A percentile compares a stretch with the other conserved stretches of the same genome.
phyloP scores from a whole-genome alignment of 177 flowering plant genomes.

The Vitis hybrid region DNA sequence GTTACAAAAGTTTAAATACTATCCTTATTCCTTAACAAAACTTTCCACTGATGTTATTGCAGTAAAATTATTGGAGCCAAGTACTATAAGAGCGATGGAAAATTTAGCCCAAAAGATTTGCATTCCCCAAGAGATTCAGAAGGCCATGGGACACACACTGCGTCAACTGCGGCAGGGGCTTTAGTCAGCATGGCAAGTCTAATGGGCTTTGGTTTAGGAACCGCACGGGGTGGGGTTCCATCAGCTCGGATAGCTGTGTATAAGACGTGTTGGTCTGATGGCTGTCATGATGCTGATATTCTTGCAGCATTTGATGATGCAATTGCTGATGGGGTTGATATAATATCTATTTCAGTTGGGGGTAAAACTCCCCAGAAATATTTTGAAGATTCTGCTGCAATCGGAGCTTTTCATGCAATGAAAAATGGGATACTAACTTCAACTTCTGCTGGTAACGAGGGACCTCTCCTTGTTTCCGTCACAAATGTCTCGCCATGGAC shows the following conservation, averaged over 20 bases:
- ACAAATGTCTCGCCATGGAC: conserved; percentile 28
- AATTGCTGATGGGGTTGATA: conserved; percentile 31
- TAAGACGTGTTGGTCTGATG: conserved; percentile 52
- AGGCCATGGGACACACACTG: conserved; percentile 56
- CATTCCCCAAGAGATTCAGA: conserved; percentile 43
- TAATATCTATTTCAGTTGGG: conserved; percentile 25
- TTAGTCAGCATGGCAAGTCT: conserved; percentile 35
- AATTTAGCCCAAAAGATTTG: conserved; percentile 5
- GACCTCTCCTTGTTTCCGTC: conserved; percentile 17
- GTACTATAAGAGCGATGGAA: conserved; percentile 26
- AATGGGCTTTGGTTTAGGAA: conserved; percentile 44
- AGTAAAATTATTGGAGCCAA: conserved; percentile 60
- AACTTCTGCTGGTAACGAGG: conserved; percentile 28
- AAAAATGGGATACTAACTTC: conserved; percentile 23
- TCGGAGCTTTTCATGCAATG: conserved; percentile 35
- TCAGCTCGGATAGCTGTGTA: conserved; percentile 54
- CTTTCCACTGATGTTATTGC: conserved; percentile 8
- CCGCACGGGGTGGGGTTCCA: conserved; percentile 58
- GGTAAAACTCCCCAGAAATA: not conserved
- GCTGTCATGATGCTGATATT: conserved; percentile 48
- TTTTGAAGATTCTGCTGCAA: conserved; percentile 22
- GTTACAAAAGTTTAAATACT: not conserved
- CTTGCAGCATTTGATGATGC: conserved; percentile 57
- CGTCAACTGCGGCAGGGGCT: conserved; percentile 51
- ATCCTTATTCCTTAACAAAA: not conserved